These are phyloP conservation scores for Stephania japonica DNA, from an alignment of 164 flowering plant genomes.

Conservation along the genomic window DNA sequence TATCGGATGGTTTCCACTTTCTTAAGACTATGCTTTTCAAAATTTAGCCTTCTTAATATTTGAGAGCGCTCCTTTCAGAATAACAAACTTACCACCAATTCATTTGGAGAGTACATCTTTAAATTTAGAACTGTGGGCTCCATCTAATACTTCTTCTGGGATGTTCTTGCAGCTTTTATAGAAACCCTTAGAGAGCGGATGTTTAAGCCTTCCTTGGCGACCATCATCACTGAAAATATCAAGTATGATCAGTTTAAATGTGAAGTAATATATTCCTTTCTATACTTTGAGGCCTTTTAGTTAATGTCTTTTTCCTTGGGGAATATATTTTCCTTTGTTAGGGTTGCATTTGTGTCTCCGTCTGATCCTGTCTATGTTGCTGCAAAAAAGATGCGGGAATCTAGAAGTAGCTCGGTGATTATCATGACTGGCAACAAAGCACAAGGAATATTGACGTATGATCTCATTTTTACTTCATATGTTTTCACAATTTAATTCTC, in stretches of 20 bases:
- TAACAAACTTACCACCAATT: background rate
- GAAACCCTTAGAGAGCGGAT: slow-evolving; percentile 88
- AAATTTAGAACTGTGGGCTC: background rate
- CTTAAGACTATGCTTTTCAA: background rate
- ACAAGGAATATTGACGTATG: slow-evolving; percentile 95
- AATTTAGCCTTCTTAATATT: background rate
- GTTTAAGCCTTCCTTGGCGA: slow-evolving; percentile 95
- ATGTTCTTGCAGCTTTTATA: slow-evolving; percentile 57
- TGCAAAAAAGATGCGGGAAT: slow-evolving; percentile 81
- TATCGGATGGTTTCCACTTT: background rate
- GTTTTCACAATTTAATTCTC: background rate
- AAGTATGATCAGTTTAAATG: slow-evolving; percentile 38
- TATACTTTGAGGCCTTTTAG: background rate
- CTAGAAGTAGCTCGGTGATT: slow-evolving; percentile 69
- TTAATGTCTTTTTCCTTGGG: slow-evolving; percentile 1
- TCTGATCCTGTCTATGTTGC: slow-evolving; percentile 92
- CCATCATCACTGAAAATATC: slow-evolving; percentile 63
- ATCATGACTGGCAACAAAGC: slow-evolving; percentile 62
- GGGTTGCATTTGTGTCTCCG: slow-evolving; percentile 76
- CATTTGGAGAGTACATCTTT: background rate
- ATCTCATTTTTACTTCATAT: slow-evolving; percentile 9
- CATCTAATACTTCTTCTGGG: background rate
- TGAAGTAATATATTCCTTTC: background rate
- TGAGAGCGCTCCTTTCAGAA: background rate
- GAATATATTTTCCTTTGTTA: slow-evolving; percentile 24